Conservation (phyloP, 495 filamentous ascomycete species). For the Neurospora intermedia region DNA sequence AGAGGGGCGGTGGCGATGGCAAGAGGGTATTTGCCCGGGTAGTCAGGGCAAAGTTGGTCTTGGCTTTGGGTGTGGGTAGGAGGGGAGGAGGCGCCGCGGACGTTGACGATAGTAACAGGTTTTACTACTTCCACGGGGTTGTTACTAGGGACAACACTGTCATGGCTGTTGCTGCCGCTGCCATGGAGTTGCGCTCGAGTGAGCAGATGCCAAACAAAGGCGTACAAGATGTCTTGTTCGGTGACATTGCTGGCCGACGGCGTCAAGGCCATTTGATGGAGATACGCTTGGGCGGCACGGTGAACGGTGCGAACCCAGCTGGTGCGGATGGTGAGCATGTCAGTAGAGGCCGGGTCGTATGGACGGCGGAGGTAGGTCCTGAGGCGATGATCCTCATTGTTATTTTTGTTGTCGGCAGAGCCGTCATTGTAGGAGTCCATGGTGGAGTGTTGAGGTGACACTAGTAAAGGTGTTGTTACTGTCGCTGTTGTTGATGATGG, state of each 20-base stretch:
- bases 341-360: not conserved
- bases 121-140: not conserved
- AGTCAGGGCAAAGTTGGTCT: not conserved
- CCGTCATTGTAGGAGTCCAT: not conserved
- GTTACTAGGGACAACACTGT: not conserved
- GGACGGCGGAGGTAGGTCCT: not conserved
- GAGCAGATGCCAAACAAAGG: not conserved
- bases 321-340: not conserved
- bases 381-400: too few species aligned
- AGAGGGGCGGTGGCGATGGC: not conserved
- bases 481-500: not conserved
- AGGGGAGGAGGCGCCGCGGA: not conserved
- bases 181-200: not conserved
- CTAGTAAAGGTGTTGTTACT: not conserved
- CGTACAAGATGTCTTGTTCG: not conserved
- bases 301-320: not conserved
- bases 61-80: not conserved
- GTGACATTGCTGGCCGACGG: not conserved
- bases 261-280: not conserved
- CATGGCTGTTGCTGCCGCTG: not conserved
- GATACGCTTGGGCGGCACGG: not conserved
- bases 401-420: not conserved
- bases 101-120: not conserved
- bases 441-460: not conserved
- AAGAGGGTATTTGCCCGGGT: not conserved